phyloP scores from a whole-genome alignment of 2,329 filamentous ascomycete species.

The Pestalotiopsis sp. region DNA sequence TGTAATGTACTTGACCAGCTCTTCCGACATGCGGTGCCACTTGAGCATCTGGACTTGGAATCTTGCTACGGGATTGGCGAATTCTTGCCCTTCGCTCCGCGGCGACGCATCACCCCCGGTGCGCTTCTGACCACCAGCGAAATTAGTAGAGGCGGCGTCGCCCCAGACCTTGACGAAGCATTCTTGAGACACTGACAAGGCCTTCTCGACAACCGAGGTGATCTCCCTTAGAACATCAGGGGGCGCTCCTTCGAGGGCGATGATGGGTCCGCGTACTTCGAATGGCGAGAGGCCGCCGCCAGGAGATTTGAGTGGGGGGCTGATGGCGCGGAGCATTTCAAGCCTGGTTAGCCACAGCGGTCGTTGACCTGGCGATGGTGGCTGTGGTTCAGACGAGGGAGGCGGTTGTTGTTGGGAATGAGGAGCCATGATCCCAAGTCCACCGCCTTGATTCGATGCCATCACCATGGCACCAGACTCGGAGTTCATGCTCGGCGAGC shows the following conservation, averaged over 20 bases:
- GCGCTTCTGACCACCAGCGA: background rate
- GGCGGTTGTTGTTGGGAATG: conserved; percentile 12
- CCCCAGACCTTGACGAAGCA: conserved; percentile 50
- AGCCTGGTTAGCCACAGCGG: conserved; percentile 69
- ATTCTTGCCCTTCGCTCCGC: conserved; percentile 19
- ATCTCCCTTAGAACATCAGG: conserved; percentile 52
- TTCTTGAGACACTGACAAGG: conserved; percentile 52
- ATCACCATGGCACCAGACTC: conserved; percentile 18
- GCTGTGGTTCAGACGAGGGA: background rate
- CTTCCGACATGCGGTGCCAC: conserved; percentile 76
- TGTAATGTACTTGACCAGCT: conserved; percentile 63
- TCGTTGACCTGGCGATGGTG: conserved; percentile 11
- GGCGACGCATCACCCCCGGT: background rate
- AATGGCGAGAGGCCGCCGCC: conserved; percentile 32
- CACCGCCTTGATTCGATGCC: conserved; percentile 14
- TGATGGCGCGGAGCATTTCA: conserved; percentile 74
- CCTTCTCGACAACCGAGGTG: conserved; percentile 66
- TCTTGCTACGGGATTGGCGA: conserved; percentile 48
- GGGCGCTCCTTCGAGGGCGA: conserved; percentile 80
- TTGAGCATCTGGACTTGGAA: conserved; percentile 70
- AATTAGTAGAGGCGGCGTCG: conserved; percentile 27
- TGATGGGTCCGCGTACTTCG: conserved; percentile 71
- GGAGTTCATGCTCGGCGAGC: conserved; percentile 24
- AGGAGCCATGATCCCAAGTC: conserved; percentile 22
- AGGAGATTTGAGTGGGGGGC: conserved; percentile 61